Evolutionary conservation across 805 yeast species (phyloP).

Genomic region (Pichia kluyveri): DNA sequence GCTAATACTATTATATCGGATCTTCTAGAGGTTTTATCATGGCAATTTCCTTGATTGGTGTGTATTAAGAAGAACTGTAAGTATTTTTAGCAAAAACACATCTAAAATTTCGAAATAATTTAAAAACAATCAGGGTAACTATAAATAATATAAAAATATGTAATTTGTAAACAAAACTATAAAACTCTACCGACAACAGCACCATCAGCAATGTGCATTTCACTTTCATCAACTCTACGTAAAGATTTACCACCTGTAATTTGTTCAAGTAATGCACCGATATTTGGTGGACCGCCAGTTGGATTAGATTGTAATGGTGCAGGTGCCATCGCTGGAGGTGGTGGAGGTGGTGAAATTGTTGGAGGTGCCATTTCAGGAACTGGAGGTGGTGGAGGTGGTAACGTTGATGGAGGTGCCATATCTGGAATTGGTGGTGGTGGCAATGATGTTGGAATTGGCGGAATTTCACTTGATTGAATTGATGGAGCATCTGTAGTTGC

Average conservation of each 20-base stretch:
- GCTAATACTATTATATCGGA: too few species aligned
- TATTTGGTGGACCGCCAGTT: constrained; percentile 23
- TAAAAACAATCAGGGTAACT: too few species aligned
- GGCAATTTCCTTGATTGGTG: too few species aligned
- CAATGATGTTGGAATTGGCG: constrained; percentile 25
- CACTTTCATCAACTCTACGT: constrained; percentile 40
- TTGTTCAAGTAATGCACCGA: constrained; percentile 42
- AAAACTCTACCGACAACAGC: constrained; percentile 44
- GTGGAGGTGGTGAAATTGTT: constrained; percentile 25
- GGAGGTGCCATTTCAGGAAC: constrained; percentile 19
- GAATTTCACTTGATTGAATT: constrained; percentile 10
- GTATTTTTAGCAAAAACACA: too few species aligned
- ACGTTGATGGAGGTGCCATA: constrained; percentile 17
- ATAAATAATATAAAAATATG: neutral
- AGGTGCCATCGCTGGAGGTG: constrained; percentile 21
- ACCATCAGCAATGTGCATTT: constrained; percentile 38
- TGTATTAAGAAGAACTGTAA: too few species aligned
- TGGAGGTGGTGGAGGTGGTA: constrained; percentile 31
- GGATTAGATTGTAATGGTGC: constrained; percentile 21
- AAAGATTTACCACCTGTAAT: constrained; percentile 44
- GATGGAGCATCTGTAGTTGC: constrained; percentile 3
- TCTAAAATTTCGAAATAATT: too few species aligned
- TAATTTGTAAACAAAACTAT: neutral
- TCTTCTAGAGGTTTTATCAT: too few species aligned
- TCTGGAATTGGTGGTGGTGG: constrained; percentile 25